phyloP scores from a whole-genome alignment of 2,329 filamentous ascomycete genomes.

The Ampelomyces quisqualis region DNA sequence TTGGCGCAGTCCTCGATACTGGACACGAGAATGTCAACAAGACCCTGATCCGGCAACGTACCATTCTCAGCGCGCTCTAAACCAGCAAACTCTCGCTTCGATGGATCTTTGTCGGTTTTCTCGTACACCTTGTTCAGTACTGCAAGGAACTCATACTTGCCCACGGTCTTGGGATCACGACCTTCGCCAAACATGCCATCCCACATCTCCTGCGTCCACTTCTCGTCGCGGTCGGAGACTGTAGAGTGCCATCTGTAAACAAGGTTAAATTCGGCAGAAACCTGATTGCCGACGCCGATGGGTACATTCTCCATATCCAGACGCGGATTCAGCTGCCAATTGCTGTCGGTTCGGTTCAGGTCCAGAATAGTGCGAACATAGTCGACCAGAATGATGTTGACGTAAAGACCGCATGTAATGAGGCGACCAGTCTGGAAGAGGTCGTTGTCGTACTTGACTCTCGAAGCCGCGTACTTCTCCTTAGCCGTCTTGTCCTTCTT shows the following conservation, averaged over 20 bases:
- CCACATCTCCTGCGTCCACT: constrained; percentile 68
- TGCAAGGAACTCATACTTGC: constrained; percentile 60
- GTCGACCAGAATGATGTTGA: constrained; percentile 56
- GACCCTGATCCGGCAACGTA: constrained; percentile 71
- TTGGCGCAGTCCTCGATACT: constrained; percentile 75
- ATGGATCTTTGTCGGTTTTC: constrained; percentile 64
- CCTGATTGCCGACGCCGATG: constrained; percentile 75
- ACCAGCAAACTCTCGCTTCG: constrained; percentile 66
- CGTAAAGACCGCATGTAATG: constrained; percentile 55
- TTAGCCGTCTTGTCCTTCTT: constrained; percentile 27
- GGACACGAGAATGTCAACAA: constrained; percentile 67
- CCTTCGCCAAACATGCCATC: constrained; percentile 45
- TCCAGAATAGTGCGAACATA: constrained; percentile 57
- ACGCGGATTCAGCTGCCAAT: constrained; percentile 79
- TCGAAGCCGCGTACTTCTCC: constrained; percentile 33
- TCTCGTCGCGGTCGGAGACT: constrained; percentile 72
- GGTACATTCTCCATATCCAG: constrained; percentile 65
- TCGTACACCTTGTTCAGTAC: constrained; percentile 65
- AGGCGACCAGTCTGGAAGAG: constrained; percentile 55
- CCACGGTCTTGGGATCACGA: constrained; percentile 57
- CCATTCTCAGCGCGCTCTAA: constrained; percentile 67
- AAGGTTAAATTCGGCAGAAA: constrained; percentile 86
- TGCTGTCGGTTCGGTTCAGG: constrained; percentile 69
- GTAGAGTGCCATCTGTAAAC: constrained; percentile 86
- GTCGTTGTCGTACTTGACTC: constrained; percentile 48